These are phyloP conservation scores for Shiraia bambusicola DNA, from an alignment of 2,329 filamentous ascomycete species.

Conservation along the genomic window DNA sequence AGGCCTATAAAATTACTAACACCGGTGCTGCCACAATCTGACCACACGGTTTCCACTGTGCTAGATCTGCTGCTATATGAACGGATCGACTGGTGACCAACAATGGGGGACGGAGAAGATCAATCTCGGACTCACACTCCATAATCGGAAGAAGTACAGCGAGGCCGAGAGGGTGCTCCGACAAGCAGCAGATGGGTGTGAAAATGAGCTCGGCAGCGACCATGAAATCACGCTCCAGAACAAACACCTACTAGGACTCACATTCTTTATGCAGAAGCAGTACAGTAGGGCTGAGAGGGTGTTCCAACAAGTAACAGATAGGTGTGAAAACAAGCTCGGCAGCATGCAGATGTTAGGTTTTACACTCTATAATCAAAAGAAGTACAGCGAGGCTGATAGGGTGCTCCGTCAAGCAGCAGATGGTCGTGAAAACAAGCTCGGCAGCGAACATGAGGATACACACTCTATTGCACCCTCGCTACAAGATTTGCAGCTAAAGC, in stretches of 20 bases:
- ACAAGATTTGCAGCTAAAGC: no score
- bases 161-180: not conserved
- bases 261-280: constrained; percentile 6
- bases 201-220: constrained; percentile 1
- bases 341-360: no score
- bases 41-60: not conserved
- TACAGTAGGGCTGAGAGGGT: constrained; percentile 5
- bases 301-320: no score
- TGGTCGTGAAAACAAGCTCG: not conserved
- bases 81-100: not conserved
- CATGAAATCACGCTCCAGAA: not conserved
- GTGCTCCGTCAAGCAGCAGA: not conserved
- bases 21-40: not conserved
- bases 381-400: not conserved
- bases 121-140: not conserved
- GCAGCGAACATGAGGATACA: not conserved
- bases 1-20: no score
- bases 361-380: not conserved
- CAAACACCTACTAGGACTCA: constrained; percentile 1
- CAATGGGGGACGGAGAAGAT: not conserved
- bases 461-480: constrained; percentile 1
- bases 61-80: not conserved
- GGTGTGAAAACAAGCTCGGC: no score
- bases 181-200: not conserved
- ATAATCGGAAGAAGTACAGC: not conserved